phyloP scores from a whole-genome alignment of 192 early-diverging fungal species.

The Gigaspora rosea region DNA sequence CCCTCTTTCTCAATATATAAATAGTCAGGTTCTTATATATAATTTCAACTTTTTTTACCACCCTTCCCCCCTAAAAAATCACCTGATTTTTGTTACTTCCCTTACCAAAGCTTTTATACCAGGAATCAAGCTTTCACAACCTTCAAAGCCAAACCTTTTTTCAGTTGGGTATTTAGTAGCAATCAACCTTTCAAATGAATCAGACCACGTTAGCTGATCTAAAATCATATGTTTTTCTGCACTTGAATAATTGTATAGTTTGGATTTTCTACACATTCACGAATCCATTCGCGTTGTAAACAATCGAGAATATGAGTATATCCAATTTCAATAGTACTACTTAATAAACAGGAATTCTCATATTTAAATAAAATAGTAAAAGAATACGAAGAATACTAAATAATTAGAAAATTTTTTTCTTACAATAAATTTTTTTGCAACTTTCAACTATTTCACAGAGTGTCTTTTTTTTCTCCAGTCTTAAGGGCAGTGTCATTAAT shows the following conservation, averaged over 20 bases:
- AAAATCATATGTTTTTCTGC: conserved; percentile 92
- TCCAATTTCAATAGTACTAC: conserved; percentile 91
- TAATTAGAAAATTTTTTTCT: not conserved
- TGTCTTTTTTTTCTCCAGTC: conserved; percentile 73
- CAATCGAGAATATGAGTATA: conserved; percentile 99
- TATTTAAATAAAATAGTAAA: conserved; percentile 14
- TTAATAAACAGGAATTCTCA: conserved; percentile 35
- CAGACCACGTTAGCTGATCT: conserved; percentile 96
- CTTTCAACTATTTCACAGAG: conserved; percentile 88
- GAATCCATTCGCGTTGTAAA: conserved; percentile 95
- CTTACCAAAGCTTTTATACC: conserved; percentile 95
- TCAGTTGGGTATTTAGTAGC: conserved; percentile 96
- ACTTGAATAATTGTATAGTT: conserved; percentile 84
- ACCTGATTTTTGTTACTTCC: too few species aligned
- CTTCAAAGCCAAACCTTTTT: conserved; percentile 98
- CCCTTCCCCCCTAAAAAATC: too few species aligned
- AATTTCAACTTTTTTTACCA: too few species aligned
- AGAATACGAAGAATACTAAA: conserved; percentile 15
- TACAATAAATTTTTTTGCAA: conserved; percentile 86
- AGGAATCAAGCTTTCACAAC: conserved; percentile 95
- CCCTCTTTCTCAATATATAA: too few species aligned
- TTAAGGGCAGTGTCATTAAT: too few species aligned
- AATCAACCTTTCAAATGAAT: conserved; percentile 95
- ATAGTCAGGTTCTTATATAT: too few species aligned
- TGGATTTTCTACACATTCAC: conserved; percentile 89